These are phyloP conservation scores for Cyclocybe cylindracea DNA, from an alignment of 768 basidiomycete genomes.

Conservation along the genomic window DNA sequence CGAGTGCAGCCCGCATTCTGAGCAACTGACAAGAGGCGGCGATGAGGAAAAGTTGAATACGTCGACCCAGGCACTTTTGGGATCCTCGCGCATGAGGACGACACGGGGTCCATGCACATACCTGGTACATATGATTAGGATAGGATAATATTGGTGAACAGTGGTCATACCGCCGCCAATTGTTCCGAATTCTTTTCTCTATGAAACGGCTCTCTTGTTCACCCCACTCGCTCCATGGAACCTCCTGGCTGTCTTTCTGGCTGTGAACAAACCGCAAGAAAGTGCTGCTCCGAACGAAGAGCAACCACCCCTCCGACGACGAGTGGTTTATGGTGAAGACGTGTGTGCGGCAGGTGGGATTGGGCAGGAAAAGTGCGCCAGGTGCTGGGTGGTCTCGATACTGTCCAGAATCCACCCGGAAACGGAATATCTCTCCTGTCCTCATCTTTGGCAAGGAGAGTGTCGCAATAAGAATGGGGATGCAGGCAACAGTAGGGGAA, in stretches of 20 bases:
- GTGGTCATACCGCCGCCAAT: slow-evolving; percentile 12
- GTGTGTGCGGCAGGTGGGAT: neutral
- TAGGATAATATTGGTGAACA: neutral
- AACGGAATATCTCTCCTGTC: neutral
- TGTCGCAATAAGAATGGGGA: neutral
- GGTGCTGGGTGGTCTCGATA: neutral
- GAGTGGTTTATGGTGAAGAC: neutral
- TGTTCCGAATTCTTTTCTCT: neutral
- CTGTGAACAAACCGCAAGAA: slow-evolving; percentile 6
- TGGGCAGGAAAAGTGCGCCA: neutral
- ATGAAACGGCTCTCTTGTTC: slow-evolving; percentile 14
- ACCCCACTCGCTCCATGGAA: slow-evolving; percentile 18
- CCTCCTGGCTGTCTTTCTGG: neutral
- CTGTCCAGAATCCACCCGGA: slow-evolving; percentile 2
- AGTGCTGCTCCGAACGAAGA: slow-evolving; percentile 15
- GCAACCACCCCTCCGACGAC: neutral
- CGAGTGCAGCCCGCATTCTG: neutral
- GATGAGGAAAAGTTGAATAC: slow-evolving; percentile 10
- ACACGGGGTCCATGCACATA: slow-evolving; percentile 21
- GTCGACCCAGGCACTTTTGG: slow-evolving; percentile 1
- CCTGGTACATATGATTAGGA: neutral
- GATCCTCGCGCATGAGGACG: neutral
- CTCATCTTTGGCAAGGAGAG: slow-evolving; percentile 3
- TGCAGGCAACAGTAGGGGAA: neutral
- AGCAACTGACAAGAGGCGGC: neutral